Percentiles rank a stretch among this genome's conserved stretches.
Conservation (phyloP, 2,329 filamentous ascomycete species). For the Fusarium sp. region DNA sequence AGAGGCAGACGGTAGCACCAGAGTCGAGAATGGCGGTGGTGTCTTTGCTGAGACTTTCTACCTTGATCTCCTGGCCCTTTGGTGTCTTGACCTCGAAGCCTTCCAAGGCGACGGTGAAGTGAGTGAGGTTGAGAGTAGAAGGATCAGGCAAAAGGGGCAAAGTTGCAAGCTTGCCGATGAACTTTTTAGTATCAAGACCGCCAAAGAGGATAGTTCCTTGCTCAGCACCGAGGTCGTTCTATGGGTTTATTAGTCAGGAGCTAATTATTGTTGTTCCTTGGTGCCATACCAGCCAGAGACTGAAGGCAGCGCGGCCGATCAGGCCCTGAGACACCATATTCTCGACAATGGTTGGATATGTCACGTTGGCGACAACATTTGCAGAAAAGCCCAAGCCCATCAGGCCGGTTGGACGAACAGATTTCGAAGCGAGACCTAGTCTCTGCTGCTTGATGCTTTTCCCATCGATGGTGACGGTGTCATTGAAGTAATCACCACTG, state of each 20-base stretch:
- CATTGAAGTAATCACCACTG: conserved; percentile 65
- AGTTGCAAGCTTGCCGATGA: conserved; percentile 59
- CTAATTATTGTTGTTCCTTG: background rate
- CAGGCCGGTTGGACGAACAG: conserved; percentile 63
- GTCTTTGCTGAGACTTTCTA: conserved; percentile 53
- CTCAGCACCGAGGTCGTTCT: conserved; percentile 69
- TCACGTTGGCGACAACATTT: conserved; percentile 55
- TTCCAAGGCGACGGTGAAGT: conserved; percentile 49
- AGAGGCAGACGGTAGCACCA: conserved; percentile 74
- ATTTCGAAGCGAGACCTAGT: conserved; percentile 62
- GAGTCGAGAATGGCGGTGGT: conserved; percentile 79
- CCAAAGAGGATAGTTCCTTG: conserved; percentile 81
- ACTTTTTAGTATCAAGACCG: conserved; percentile 80
- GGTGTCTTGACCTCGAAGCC: conserved; percentile 51
- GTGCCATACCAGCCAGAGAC: conserved; percentile 65
- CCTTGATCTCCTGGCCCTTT: conserved; percentile 44
- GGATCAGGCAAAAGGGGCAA: conserved; percentile 58
- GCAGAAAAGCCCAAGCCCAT: conserved; percentile 67
- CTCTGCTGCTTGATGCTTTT: conserved; percentile 59
- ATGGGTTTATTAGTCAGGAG: conserved; percentile 5
- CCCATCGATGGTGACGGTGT: conserved; percentile 62
- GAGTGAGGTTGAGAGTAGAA: conserved; percentile 51
- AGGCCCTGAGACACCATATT: conserved; percentile 69
- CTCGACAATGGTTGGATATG: conserved; percentile 69
- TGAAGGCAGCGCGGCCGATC: conserved; percentile 73